Evolutionary conservation across 2,329 filamentous ascomycete species (phyloP), one percentile per base, ranked within the genome.

Genomic region (Cladobotryum mycophilum): DNA sequence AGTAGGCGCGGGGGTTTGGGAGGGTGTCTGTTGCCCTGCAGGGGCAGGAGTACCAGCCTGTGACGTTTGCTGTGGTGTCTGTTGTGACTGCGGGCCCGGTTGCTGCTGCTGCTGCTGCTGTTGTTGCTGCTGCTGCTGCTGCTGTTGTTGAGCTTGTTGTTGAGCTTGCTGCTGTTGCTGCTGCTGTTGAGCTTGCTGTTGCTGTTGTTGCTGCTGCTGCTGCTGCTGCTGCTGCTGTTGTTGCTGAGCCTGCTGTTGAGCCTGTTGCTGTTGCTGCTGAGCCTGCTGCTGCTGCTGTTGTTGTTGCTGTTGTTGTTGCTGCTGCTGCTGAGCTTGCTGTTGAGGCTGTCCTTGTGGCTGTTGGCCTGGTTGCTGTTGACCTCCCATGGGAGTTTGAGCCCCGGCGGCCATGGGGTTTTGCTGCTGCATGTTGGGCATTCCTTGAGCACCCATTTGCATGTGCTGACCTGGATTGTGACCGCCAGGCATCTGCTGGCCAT

Each of bases 391-490:
- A 37, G 56, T 60, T 46, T 65, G 64, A 20, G 60, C 55, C 34
- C 52, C 54, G 9, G 66, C 63, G 33, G 67, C 70, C 41, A 72
- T 62, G 41, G 71, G 70, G 9, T 64, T 69, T 52, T 72, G 70
- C 48, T 75, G 70, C 37, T 70, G 74, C 53, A 76, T 64, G 42
- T 60, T 67, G 46, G 69, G 70, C 53, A 78, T 64, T 48, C 70
- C 70, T 53, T 76, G 76, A 4, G 72, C 66, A 35, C 68, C 75
- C 67, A 79, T 76, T 48, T 68, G 72, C 59, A 71, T 70, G 22
- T 66, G 70, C 54, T 80, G 78, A 17, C 72, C 73, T 20, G 68
- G 72, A 52, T 71, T 69, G 20, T 69, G 70, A 5, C 61, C 70
- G 52, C 65, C 70, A 52, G 70, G 69, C 63, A 67, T 69, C 59